Conservation (phyloP, 768 basidiomycete species). For the Phanerodontia chrysosporium region DNA sequence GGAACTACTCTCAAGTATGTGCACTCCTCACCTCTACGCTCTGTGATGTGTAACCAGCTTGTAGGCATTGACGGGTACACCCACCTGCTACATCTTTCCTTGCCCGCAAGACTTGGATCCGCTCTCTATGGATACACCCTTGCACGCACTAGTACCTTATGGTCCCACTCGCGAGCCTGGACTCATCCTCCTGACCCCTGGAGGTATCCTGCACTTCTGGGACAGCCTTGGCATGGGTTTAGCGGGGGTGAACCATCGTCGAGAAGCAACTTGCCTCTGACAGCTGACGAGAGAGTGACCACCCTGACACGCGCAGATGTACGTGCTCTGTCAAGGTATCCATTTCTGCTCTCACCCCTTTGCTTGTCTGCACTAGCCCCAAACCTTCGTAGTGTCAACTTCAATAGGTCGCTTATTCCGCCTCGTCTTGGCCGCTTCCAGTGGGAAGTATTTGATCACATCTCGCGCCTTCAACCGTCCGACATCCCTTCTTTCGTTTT, state of each 20-base stretch:
- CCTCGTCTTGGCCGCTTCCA: constrained; percentile 57
- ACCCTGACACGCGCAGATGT: constrained; percentile 66
- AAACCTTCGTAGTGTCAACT: constrained; percentile 67
- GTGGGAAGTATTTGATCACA: constrained; percentile 62
- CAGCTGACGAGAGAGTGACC: constrained; percentile 55
- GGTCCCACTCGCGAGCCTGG: constrained; percentile 77
- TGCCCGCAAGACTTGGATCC: constrained; percentile 50
- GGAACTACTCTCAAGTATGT: constrained; percentile 71
- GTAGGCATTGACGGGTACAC: constrained; percentile 62
- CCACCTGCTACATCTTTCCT: constrained; percentile 80
- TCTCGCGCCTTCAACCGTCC: constrained; percentile 59
- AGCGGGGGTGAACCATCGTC: constrained; percentile 68
- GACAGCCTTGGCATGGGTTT: constrained; percentile 81
- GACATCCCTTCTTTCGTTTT: constrained; percentile 38
- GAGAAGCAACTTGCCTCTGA: constrained; percentile 44
- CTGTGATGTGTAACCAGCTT: not conserved
- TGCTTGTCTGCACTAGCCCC: constrained; percentile 36
- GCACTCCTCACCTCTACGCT: not conserved
- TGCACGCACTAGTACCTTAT: constrained; percentile 58
- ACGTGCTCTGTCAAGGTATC: constrained; percentile 23
- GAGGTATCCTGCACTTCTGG: constrained; percentile 82
- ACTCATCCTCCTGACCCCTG: constrained; percentile 68
- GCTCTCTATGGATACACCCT: constrained; percentile 47
- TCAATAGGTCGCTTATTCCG: constrained; percentile 64
- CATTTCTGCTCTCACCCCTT: not conserved